Evolutionary conservation across 495 filamentous ascomycete genomes (phyloP), one percentile per base, ranked within the genome.

Genomic region (Penicillium parvum): DNA sequence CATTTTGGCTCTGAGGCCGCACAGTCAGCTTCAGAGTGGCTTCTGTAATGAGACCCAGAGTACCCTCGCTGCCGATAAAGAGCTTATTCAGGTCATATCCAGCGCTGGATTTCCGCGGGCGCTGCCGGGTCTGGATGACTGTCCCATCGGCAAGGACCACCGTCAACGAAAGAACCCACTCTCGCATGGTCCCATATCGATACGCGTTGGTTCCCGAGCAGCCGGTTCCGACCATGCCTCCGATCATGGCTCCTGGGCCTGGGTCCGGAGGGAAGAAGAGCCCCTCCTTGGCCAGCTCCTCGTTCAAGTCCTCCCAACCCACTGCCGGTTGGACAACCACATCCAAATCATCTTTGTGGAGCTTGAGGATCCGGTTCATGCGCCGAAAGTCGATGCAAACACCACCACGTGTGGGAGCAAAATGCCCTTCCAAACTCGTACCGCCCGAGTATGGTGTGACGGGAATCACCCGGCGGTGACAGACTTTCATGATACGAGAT

Each of bases 221-320:
- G 17, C 79, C 81, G 0, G 79, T 83, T 0, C 79, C 77, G 5
- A 84, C 75, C 81, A 84, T 84, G 9, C 81, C 81, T 14, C 81
- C 81, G 36, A 84, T 84, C 74, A 78, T 79, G 7, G 81, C 81
- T 5, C 81, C 81, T 11, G 81, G 81, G 4, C 81, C 81, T 0
- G 81, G 81, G 45, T 84, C 81, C 7, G 81, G 81, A 2, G 81
- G 81, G 61, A 84, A 84, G 58, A 84, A 83, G 0, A 84, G 66
- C 5, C 75, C 76, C 23, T 75, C 52, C 30, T 75, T 61, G 5
- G 66, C 68, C 19, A 84, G 64, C 37, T 73, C 66, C 43, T 78
- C 77, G 45, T 84, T 84, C 29, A 84, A 50, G 1, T 68, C 62
- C 47, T 84, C 76, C 81, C 81, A 84, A 15, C 81, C 81, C 6